Evolutionary conservation across 2,329 filamentous ascomycete species (phyloP).

Genomic region (Cordyceps cateniannulata): DNA sequence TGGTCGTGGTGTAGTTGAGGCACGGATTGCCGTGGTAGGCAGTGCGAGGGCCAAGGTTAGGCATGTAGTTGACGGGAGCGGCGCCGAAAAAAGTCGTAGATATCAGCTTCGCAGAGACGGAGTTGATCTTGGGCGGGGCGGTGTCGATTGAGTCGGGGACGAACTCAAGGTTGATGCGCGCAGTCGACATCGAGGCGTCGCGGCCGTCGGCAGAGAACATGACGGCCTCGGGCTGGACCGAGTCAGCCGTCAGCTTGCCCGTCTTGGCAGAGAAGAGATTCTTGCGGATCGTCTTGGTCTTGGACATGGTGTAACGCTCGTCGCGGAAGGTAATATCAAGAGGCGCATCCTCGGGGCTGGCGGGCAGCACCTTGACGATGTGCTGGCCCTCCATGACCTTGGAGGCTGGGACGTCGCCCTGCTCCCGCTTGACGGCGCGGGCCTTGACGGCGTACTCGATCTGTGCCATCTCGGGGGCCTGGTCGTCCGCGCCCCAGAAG

Average conservation of each 20-base stretch:
- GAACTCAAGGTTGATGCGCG: slow-evolving; percentile 42
- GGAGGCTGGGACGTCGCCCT: slow-evolving; percentile 14
- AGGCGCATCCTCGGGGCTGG: slow-evolving; percentile 42
- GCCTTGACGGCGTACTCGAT: slow-evolving; percentile 49
- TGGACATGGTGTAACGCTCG: slow-evolving; percentile 42
- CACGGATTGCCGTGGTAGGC: slow-evolving; percentile 34
- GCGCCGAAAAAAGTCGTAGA: slow-evolving; percentile 47
- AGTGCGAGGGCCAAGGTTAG: slow-evolving; percentile 43
- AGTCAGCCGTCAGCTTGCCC: slow-evolving; percentile 40
- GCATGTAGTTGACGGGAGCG: slow-evolving; percentile 37
- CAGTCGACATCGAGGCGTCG: slow-evolving; percentile 33
- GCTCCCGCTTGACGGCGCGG: slow-evolving; percentile 27
- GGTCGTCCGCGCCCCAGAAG: slow-evolving; percentile 47
- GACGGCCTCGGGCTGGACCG: slow-evolving; percentile 40
- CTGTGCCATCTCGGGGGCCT: slow-evolving; percentile 47
- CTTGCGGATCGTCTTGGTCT: slow-evolving; percentile 47
- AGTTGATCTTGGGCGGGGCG: slow-evolving; percentile 41
- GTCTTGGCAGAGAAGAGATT: slow-evolving; percentile 45
- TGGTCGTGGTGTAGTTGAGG: slow-evolving; percentile 41
- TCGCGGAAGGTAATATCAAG: slow-evolving; percentile 42
- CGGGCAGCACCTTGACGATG: slow-evolving; percentile 47
- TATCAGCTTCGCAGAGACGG: slow-evolving; percentile 43
- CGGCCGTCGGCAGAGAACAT: slow-evolving; percentile 46
- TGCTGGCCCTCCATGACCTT: slow-evolving; percentile 36
- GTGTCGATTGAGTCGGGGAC: slow-evolving; percentile 36